phyloP scores from a whole-genome alignment of 2,329 filamentous ascomycete species.

The Ceratocystis lukuohia region DNA sequence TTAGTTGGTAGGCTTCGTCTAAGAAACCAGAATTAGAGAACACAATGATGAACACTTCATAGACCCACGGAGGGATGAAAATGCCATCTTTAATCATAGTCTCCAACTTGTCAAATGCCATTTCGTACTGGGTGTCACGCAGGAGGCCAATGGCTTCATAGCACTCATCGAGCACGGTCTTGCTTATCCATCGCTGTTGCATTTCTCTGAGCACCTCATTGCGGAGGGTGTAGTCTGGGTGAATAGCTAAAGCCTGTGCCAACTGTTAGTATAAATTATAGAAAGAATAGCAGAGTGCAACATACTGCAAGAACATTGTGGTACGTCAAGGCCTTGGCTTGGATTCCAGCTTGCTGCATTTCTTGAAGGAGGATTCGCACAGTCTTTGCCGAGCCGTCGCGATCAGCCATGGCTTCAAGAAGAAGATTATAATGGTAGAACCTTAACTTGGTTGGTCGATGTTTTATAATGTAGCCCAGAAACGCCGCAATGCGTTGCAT shows the following conservation, averaged over 20 bases:
- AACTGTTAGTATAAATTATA: neutral
- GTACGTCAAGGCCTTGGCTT: slow-evolving; percentile 53
- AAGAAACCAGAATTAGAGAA: slow-evolving; percentile 60
- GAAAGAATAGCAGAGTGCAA: neutral
- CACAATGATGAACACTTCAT: slow-evolving; percentile 61
- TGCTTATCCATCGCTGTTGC: slow-evolving; percentile 50
- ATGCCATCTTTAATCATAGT: slow-evolving; percentile 46
- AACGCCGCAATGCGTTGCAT: slow-evolving; percentile 25
- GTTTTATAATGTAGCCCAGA: slow-evolving; percentile 44
- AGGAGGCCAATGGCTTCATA: slow-evolving; percentile 60
- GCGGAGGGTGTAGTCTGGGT: slow-evolving; percentile 72
- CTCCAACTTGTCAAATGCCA: slow-evolving; percentile 59
- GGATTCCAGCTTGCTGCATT: slow-evolving; percentile 49
- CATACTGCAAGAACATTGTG: slow-evolving; percentile 56
- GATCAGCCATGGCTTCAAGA: slow-evolving; percentile 56
- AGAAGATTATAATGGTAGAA: slow-evolving; percentile 57
- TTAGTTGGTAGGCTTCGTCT: slow-evolving; percentile 58
- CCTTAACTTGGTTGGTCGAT: slow-evolving; percentile 42
- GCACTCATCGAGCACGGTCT: slow-evolving; percentile 42
- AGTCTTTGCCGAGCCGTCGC: slow-evolving; percentile 51
- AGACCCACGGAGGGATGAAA: slow-evolving; percentile 55
- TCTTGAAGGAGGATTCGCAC: slow-evolving; percentile 55
- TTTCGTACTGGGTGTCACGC: slow-evolving; percentile 69
- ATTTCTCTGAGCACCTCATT: slow-evolving; percentile 59
- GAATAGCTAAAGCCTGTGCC: slow-evolving; percentile 54